Conservation (phyloP, 371 early-diverging fungal genomes). For the Smittium mucronatum region DNA sequence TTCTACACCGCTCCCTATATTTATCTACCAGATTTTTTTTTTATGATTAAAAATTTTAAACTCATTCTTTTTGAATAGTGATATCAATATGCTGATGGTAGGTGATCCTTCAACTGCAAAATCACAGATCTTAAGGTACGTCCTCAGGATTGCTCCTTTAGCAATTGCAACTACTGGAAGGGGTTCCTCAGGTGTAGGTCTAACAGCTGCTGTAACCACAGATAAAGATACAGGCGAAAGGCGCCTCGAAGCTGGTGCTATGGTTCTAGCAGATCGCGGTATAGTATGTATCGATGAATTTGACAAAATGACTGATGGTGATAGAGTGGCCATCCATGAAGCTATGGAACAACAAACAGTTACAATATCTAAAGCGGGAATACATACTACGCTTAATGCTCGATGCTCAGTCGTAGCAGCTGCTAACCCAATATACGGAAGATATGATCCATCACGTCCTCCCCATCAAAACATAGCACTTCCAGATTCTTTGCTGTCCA, state of each 20-base stretch:
- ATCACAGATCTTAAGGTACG: constrained; percentile 83
- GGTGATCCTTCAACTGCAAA: constrained; percentile 98
- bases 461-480: constrained; percentile 96
- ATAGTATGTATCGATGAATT: constrained; percentile 99
- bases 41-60: constrained; percentile 12
- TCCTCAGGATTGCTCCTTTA: constrained; percentile 78
- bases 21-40: constrained; percentile 20
- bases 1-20: constrained; percentile 23
- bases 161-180: constrained; percentile 93
- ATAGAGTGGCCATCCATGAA: constrained; percentile 99
- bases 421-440: constrained; percentile 97
- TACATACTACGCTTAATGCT: constrained; percentile 96
- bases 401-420: constrained; percentile 98
- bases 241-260: constrained; percentile 97
- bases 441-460: constrained; percentile 60
- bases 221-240: constrained; percentile 84
- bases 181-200: constrained; percentile 94
- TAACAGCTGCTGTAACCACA: constrained; percentile 88
- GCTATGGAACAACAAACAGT: constrained; percentile 99
- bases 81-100: constrained; percentile 91
- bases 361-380: constrained; percentile 96
- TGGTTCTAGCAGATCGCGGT: constrained; percentile 98
- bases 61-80: constrained; percentile 26
- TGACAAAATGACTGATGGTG: constrained; percentile 98
- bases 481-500: constrained; percentile 91